Conservation (phyloP, 1,284 basidiomycete species). For the Gymnopus androsaceus region DNA sequence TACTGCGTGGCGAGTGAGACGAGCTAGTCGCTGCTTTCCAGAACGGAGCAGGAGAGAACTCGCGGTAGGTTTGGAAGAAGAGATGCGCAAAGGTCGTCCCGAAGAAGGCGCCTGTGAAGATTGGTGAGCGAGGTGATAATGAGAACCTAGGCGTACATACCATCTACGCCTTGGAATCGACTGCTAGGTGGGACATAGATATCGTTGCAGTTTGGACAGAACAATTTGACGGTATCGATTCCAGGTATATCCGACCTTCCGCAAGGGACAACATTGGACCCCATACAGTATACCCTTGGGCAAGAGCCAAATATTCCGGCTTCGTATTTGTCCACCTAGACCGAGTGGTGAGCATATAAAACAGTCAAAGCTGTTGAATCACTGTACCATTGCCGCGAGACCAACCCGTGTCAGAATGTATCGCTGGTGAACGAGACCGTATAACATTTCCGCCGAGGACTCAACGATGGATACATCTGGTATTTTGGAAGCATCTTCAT, state of each 20-base stretch:
- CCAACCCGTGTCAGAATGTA: conserved; percentile 96
- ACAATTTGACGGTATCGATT: conserved; percentile 98
- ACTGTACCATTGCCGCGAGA: conserved; percentile 89
- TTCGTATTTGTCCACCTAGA: conserved; percentile 91
- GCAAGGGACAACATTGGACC: conserved; percentile 90
- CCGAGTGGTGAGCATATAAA: neutral
- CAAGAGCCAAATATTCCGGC: conserved; percentile 91
- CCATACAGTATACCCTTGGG: conserved; percentile 93
- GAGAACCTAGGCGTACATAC: conserved; percentile 49
- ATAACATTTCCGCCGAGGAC: conserved; percentile 95
- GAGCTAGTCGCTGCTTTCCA: conserved; percentile 60
- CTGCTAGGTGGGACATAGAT: conserved; percentile 95
- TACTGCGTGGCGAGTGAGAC: conserved; percentile 55
- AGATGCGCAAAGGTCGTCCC: conserved; percentile 98
- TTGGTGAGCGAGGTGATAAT: conserved; percentile 16
- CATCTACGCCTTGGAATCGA: conserved; percentile 95
- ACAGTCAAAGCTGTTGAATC: conserved; percentile 19
- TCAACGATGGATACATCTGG: conserved; percentile 98
- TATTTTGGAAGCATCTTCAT: conserved; percentile 92
- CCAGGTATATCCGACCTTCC: conserved; percentile 96
- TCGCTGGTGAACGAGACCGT: conserved; percentile 96
- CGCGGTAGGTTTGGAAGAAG: conserved; percentile 96
- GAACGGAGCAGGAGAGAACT: conserved; percentile 86
- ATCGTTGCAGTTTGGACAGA: conserved; percentile 98
- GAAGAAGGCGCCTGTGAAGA: conserved; percentile 88